Conservation (phyloP, 2,329 filamentous ascomycete species). For the Colletotrichum sp. region DNA sequence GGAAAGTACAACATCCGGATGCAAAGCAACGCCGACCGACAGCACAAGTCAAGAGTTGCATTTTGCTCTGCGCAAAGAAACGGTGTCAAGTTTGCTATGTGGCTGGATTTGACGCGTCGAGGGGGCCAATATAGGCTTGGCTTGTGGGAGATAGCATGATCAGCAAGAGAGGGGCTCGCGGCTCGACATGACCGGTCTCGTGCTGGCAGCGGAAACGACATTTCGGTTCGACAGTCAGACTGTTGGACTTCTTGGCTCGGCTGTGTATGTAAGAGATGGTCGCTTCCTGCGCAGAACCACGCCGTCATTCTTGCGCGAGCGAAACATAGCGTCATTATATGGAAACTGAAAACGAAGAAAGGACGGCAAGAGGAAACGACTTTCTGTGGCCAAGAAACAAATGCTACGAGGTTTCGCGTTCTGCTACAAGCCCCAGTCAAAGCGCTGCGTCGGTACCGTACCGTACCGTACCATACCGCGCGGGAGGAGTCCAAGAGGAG, state of each 20-base stretch:
- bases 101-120: background rate
- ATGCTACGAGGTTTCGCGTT: background rate
- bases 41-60: background rate
- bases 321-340: background rate
- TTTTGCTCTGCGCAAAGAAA: background rate
- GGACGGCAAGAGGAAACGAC: background rate
- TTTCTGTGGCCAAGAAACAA: background rate
- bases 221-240: background rate
- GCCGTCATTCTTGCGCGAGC: background rate
- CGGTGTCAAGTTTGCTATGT: background rate
- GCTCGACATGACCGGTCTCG: background rate
- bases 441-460: background rate
- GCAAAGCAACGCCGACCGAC: background rate
- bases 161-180: background rate
- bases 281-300: background rate
- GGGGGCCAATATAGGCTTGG: background rate
- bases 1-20: background rate
- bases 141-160: background rate
- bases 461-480: background rate
- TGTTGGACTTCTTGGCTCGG: constrained; percentile 3
- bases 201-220: background rate
- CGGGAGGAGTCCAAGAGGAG: background rate
- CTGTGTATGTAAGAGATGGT: constrained; percentile 4
- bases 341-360: background rate
- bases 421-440: constrained; percentile 5